These are phyloP conservation scores for Cardamine occulta DNA, from an alignment of 345 rosid species.

Conservation along the genomic window DNA sequence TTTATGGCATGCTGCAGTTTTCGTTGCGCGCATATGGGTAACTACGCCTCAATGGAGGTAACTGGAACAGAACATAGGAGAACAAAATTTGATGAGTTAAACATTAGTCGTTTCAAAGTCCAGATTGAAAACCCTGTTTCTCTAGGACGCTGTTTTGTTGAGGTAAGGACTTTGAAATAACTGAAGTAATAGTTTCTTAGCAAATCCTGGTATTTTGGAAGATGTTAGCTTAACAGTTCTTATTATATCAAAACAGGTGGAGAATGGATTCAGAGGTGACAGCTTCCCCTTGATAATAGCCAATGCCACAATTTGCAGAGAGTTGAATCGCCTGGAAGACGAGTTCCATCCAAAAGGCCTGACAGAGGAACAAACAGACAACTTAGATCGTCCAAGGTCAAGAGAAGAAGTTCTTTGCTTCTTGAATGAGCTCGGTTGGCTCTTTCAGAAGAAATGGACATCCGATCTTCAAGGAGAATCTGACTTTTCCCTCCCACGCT, in stretches of 20 bases:
- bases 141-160: conserved; percentile 79
- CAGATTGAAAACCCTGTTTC: conserved; percentile 37
- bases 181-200: neutral
- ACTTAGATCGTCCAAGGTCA: conserved; percentile 52
- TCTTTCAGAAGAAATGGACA: conserved; percentile 61
- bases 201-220: neutral
- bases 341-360: conserved; percentile 55
- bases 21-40: conserved; percentile 65
- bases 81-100: conserved; percentile 57
- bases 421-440: conserved; percentile 91
- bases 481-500: conserved; percentile 61
- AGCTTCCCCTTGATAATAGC: conserved; percentile 85
- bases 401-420: conserved; percentile 74
- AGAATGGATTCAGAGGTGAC: conserved; percentile 80
- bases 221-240: conserved; percentile 13
- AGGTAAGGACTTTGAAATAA: conserved; percentile 52
- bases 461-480: conserved; percentile 37
- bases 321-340: conserved; percentile 71
- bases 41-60: conserved; percentile 59
- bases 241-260: conserved; percentile 60
- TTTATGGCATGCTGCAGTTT: conserved; percentile 52
- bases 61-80: conserved; percentile 38
- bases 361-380: conserved; percentile 50
- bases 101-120: conserved; percentile 53
- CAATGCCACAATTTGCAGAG: conserved; percentile 70